Evolutionary conservation across 2,329 filamentous ascomycete genomes (phyloP).

Genomic region (Waltergamsia citrina): DNA sequence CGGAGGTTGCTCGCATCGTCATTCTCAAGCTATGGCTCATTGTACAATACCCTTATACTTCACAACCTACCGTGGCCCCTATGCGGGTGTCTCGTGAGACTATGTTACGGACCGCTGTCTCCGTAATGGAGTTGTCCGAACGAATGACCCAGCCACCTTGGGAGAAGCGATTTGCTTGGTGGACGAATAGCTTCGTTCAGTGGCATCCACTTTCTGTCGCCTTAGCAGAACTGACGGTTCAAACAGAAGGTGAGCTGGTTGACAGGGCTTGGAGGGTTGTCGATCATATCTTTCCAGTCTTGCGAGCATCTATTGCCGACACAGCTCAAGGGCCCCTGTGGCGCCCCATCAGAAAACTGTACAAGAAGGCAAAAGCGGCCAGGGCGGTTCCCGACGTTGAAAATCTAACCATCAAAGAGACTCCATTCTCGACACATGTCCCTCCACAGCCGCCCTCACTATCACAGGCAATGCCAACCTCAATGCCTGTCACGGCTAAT

Average conservation of each 20-base stretch:
- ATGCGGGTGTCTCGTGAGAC: conserved; percentile 26
- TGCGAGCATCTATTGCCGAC: conserved; percentile 37
- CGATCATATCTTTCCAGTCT: conserved; percentile 32
- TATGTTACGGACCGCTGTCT: conserved; percentile 35
- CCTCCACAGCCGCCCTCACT: not conserved
- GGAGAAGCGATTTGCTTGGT: conserved; percentile 32
- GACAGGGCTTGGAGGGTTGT: conserved; percentile 40
- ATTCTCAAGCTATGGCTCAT: conserved; percentile 37
- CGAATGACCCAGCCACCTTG: conserved; percentile 18
- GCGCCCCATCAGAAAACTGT: conserved; percentile 42
- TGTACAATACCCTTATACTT: conserved; percentile 33
- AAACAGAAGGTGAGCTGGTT: conserved; percentile 32
- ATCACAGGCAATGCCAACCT: not conserved
- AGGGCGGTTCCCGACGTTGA: conserved; percentile 15
- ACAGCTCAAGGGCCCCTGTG: conserved; percentile 39
- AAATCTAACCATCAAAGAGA: conserved; percentile 11
- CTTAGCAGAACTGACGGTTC: conserved; percentile 40
- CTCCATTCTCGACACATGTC: too few relatives aligned
- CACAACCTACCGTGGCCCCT: conserved; percentile 14
- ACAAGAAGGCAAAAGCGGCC: conserved; percentile 36
- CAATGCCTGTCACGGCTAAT: too few relatives aligned
- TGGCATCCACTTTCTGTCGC: conserved; percentile 46
- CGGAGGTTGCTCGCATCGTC: conserved; percentile 28
- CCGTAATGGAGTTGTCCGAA: conserved; percentile 32
- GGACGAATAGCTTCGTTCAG: conserved; percentile 39